phyloP scores from a whole-genome alignment of 2,329 filamentous ascomycete species.

The Microsporum audouinii region DNA sequence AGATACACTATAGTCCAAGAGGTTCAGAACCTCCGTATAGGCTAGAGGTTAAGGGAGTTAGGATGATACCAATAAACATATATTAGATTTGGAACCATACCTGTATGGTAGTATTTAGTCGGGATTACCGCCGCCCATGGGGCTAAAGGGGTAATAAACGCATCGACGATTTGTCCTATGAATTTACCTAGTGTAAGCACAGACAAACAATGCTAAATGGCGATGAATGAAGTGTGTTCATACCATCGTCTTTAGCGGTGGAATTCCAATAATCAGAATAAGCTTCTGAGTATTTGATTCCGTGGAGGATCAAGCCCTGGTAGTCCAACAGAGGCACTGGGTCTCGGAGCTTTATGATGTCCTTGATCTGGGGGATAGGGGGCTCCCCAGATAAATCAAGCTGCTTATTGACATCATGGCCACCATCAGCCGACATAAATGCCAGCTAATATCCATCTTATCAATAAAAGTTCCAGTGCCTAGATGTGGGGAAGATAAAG shows the following conservation, averaged over 20 bases:
- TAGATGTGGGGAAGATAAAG: background rate
- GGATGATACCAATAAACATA: background rate
- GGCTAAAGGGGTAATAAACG: slow-evolving; percentile 33
- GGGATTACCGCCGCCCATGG: slow-evolving; percentile 34
- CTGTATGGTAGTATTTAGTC: slow-evolving; percentile 32
- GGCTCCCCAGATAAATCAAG: slow-evolving; percentile 47
- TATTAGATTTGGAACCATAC: background rate
- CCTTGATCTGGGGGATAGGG: slow-evolving; percentile 33
- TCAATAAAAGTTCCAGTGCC: background rate
- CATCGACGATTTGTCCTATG: slow-evolving; percentile 44
- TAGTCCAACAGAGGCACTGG: slow-evolving; percentile 1
- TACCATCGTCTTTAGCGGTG: slow-evolving; percentile 27
- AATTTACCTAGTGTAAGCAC: slow-evolving; percentile 23
- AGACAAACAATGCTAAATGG: background rate
- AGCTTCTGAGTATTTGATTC: slow-evolving; percentile 35
- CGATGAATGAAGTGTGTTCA: background rate
- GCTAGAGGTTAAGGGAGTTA: slow-evolving; percentile 21
- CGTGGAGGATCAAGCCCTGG: slow-evolving; percentile 21
- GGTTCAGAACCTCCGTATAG: slow-evolving; percentile 40
- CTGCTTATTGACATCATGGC: slow-evolving; percentile 40
- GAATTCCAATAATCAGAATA: slow-evolving; percentile 57
- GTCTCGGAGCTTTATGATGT: background rate
- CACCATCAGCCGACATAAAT: slow-evolving; percentile 15
- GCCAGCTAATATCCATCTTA: background rate
- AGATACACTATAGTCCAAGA: slow-evolving; percentile 46